Conservation (phyloP, 495 filamentous ascomycete genomes). For the Xylaria grammica region DNA sequence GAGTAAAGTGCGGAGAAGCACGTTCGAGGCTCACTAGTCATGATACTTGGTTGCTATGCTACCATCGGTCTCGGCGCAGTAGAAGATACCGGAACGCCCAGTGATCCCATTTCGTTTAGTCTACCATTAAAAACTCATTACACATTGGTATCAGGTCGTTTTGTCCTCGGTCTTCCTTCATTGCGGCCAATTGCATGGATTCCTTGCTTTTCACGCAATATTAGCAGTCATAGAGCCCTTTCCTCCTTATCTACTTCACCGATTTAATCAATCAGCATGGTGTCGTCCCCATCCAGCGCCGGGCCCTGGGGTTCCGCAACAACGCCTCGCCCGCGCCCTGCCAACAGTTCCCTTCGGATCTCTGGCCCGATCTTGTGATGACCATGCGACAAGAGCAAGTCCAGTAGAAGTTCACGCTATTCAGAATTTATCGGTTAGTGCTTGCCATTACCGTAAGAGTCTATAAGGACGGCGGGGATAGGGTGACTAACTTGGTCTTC, state of each 20-base stretch:
- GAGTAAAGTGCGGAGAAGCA: background rate
- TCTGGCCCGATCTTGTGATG: constrained; percentile 91
- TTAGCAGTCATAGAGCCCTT: background rate
- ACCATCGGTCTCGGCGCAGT: background rate
- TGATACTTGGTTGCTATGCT: background rate
- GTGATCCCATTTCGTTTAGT: constrained; percentile 10
- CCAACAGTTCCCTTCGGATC: constrained; percentile 86
- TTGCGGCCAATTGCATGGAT: background rate
- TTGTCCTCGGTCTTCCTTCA: background rate
- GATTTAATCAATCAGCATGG: constrained; percentile 69
- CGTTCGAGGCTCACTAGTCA: background rate
- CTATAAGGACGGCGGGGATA: background rate
- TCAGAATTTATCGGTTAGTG: background rate
- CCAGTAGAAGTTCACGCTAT: constrained; percentile 80
- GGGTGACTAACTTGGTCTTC: constrained; percentile 52
- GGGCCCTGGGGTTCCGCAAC: constrained; percentile 58
- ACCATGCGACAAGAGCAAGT: constrained; percentile 83
- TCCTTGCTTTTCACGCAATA: background rate
- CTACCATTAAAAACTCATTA: constrained; percentile 16
- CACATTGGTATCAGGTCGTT: constrained; percentile 12
- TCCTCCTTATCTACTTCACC: constrained; percentile 6
- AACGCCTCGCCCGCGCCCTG: constrained; percentile 85
- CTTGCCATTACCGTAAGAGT: background rate
- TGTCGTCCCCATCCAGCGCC: constrained; percentile 80
- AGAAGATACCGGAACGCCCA: constrained; percentile 9